Conservation (phyloP, 2,329 filamentous ascomycete genomes). For the Mycosphaerella sp. region DNA sequence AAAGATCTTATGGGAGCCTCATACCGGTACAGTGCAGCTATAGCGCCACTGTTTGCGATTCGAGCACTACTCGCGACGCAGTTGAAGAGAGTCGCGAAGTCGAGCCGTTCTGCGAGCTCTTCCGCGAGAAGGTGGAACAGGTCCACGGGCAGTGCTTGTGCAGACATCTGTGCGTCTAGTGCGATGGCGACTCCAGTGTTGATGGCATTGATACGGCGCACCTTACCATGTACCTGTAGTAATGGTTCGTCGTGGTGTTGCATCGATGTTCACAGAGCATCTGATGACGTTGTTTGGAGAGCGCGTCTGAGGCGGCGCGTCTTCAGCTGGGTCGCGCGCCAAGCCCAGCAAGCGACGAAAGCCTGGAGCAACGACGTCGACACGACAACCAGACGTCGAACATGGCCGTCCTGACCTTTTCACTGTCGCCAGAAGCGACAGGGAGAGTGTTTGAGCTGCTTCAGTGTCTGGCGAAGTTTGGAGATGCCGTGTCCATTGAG, state of each 20-base stretch:
- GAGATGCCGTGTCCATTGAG: conserved; percentile 70
- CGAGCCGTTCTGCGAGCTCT: conserved; percentile 49
- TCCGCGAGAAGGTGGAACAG: conserved; percentile 56
- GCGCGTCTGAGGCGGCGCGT: conserved; percentile 9
- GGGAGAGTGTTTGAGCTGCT: conserved; percentile 65
- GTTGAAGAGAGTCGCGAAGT: conserved; percentile 56
- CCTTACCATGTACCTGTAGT: too few relatives aligned
- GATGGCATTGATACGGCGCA: not conserved
- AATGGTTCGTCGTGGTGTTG: too few relatives aligned
- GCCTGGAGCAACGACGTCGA: conserved; percentile 6
- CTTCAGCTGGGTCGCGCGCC: not conserved
- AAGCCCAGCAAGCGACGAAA: conserved; percentile 1
- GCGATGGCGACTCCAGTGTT: not conserved
- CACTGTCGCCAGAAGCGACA: conserved; percentile 66
- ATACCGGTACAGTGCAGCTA: conserved; percentile 59
- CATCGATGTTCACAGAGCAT: too few relatives aligned
- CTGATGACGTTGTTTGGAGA: conserved; percentile 1
- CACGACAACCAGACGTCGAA: not conserved
- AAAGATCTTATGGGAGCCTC: conserved; percentile 12
- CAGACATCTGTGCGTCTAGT: conserved; percentile 7
- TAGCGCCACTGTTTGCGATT: conserved; percentile 51
- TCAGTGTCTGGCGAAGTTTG: conserved; percentile 70
- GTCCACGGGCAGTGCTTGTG: conserved; percentile 47
- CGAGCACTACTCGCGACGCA: conserved; percentile 51
- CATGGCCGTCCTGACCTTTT: conserved; percentile 58